These are phyloP conservation scores for Fomitiporia mediterranea DNA, from an alignment of 1,284 basidiomycete species.

Conservation along the genomic window DNA sequence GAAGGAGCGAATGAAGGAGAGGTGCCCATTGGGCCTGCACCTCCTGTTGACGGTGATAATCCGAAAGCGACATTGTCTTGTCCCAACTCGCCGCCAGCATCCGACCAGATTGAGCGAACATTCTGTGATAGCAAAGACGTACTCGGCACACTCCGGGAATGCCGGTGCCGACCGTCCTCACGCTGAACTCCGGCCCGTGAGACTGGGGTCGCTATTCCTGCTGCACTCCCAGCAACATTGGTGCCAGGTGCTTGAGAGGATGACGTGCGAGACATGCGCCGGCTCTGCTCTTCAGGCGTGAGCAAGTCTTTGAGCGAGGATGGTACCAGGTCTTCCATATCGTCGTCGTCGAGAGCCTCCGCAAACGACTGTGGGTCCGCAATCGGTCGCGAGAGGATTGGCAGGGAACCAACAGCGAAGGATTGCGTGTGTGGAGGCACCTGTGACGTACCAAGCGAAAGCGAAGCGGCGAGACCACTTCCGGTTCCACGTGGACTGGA, in stretches of 20 bases:
- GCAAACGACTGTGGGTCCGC: constrained; percentile 24
- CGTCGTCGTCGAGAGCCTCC: constrained; percentile 62
- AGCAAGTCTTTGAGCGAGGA: constrained; percentile 83
- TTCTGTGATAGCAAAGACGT: constrained; percentile 61
- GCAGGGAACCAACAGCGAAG: constrained; percentile 29
- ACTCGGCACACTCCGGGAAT: constrained; percentile 75
- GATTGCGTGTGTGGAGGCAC: constrained; percentile 12
- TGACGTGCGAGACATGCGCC: constrained; percentile 71
- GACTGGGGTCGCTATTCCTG: constrained; percentile 27
- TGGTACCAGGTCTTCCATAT: constrained; percentile 84
- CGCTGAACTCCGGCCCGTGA: constrained; percentile 25
- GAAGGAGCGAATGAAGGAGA: constrained; percentile 39
- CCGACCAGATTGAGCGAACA: constrained; percentile 69
- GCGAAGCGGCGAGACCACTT: constrained; percentile 42
- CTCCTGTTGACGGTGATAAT: constrained; percentile 7
- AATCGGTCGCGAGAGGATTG: constrained; percentile 19
- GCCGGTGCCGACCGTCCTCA: constrained; percentile 49
- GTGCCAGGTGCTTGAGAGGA: constrained; percentile 34
- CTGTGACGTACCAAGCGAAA: constrained; percentile 43
- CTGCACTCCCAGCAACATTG: constrained; percentile 29
- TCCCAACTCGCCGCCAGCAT: constrained; percentile 22
- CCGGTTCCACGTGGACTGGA: constrained; percentile 24
- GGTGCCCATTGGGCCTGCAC: background rate
- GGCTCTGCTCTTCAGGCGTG: constrained; percentile 76
- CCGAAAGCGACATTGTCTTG: constrained; percentile 5